phyloP scores from a whole-genome alignment of 768 basidiomycete species.

The Lentinula boryana region DNA sequence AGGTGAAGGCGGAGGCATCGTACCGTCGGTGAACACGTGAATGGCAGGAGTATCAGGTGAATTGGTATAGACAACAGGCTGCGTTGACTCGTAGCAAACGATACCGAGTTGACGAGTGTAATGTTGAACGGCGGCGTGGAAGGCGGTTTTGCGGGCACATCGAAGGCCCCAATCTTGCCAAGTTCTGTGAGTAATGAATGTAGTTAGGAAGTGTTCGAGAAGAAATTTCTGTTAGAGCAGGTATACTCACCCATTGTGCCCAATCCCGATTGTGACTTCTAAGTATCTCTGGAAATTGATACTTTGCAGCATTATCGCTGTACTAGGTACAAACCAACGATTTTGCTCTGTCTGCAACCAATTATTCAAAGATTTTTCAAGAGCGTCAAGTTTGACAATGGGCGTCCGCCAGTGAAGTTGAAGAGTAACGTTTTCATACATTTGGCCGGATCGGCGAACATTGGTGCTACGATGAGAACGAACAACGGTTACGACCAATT shows the following conservation, averaged over 20 bases:
- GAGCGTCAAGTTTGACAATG: slow-evolving; percentile 60
- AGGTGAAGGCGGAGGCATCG: background rate
- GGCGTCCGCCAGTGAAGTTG: slow-evolving; percentile 76
- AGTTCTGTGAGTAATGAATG: slow-evolving; percentile 24
- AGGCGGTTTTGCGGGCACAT: slow-evolving; percentile 61
- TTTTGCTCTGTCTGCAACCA: slow-evolving; percentile 80
- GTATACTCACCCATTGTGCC: slow-evolving; percentile 38
- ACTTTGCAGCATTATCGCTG: slow-evolving; percentile 54
- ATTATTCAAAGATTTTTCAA: slow-evolving; percentile 61
- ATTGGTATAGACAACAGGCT: slow-evolving; percentile 48
- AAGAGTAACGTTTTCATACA: slow-evolving; percentile 59
- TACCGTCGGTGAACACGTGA: background rate
- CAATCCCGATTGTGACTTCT: slow-evolving; percentile 63
- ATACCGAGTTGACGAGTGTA: slow-evolving; percentile 70
- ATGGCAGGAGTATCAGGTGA: background rate
- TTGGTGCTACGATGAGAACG: slow-evolving; percentile 43
- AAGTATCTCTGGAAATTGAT: slow-evolving; percentile 64
- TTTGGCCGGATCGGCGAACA: slow-evolving; percentile 70
- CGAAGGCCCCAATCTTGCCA: slow-evolving; percentile 63
- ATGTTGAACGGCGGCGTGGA: slow-evolving; percentile 72
- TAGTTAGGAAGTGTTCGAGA: background rate
- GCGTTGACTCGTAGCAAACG: slow-evolving; percentile 48
- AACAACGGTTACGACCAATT: background rate
- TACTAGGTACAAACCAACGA: slow-evolving; percentile 70
- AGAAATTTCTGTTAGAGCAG: background rate